These are phyloP conservation scores for Scenedesmus sp. DNA, from an alignment of 163 green algal genomes.

Conservation along the genomic window DNA sequence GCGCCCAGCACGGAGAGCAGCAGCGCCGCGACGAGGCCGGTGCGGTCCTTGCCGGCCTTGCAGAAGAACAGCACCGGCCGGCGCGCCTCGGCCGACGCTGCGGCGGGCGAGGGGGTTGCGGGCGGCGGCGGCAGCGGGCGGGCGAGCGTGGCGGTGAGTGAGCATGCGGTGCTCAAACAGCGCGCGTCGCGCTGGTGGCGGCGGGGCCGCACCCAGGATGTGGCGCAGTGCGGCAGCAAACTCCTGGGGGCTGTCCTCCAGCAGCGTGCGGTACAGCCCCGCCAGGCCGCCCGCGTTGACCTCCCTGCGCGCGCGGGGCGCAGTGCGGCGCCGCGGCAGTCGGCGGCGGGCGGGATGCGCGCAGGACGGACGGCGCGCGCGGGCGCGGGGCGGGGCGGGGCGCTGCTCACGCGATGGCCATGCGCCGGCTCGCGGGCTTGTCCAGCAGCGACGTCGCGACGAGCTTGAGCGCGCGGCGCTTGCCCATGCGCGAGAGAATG, in stretches of 20 bases:
- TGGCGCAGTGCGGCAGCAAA: conserved; percentile 24
- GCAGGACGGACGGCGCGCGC: no score
- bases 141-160: no score
- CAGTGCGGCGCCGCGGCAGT: no score
- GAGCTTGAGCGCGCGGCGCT: conserved; percentile 22
- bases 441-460: conserved; percentile 9
- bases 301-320: conserved; percentile 9
- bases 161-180: neutral
- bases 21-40: conserved; percentile 24
- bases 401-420: conserved; percentile 38
- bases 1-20: conserved; percentile 29
- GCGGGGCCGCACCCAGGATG: conserved; percentile 1
- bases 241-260: conserved; percentile 18
- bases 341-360: no score
- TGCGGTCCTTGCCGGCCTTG: conserved; percentile 41
- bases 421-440: conserved; percentile 27
- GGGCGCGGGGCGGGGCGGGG: no score
- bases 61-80: conserved; percentile 43
- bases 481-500: conserved; percentile 30
- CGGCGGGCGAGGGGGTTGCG: neutral
- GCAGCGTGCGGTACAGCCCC: conserved; percentile 33
- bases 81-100: neutral
- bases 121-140: no score
- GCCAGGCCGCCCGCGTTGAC: conserved; percentile 28
- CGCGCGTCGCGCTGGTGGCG: neutral